Conservation (phyloP, 371 early-diverging fungal species). For the Vairimorpha necatrix region DNA sequence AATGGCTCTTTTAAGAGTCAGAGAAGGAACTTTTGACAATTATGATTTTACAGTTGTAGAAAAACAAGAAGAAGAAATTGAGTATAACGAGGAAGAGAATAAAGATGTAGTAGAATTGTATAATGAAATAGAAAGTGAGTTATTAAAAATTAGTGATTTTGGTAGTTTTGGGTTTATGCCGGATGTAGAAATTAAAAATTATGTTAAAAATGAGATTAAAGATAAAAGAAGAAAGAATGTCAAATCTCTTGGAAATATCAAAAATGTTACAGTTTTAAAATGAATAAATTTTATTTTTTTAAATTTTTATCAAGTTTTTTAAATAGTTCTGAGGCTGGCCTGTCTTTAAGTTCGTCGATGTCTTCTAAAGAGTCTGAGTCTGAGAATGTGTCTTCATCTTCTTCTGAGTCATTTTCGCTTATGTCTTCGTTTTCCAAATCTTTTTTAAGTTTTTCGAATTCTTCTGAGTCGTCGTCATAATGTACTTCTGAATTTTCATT, state of each 20-base stretch:
- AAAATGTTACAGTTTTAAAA: slow-evolving; percentile 36
- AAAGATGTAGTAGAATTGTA: slow-evolving; percentile 22
- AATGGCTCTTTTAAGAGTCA: slow-evolving; percentile 15
- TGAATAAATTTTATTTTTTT: slow-evolving; percentile 14
- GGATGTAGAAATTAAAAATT: slow-evolving; percentile 15
- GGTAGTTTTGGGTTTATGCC: slow-evolving; percentile 22
- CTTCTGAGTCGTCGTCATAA: background rate
- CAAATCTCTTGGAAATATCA: slow-evolving; percentile 19
- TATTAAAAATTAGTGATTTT: slow-evolving; percentile 32
- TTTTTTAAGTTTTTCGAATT: background rate
- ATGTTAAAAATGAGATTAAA: background rate
- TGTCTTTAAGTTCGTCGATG: slow-evolving; percentile 2
- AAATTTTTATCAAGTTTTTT: slow-evolving; percentile 10
- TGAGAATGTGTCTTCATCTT: slow-evolving; percentile 8
- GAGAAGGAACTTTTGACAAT: slow-evolving; percentile 42
- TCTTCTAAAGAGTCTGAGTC: background rate
- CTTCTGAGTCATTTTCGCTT: background rate
- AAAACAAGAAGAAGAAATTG: slow-evolving; percentile 3
- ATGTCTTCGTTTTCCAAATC: background rate
- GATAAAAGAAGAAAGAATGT: slow-evolving; percentile 1
- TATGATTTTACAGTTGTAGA: slow-evolving; percentile 16
- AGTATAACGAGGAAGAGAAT: background rate
- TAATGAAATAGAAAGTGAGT: slow-evolving; percentile 42
- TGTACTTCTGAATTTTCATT: slow-evolving; percentile 30
- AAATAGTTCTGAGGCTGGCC: slow-evolving; percentile 14